These are phyloP conservation scores for Annulohypoxylon maeteangense DNA, from an alignment of 495 filamentous ascomycete genomes.

Conservation along the genomic window DNA sequence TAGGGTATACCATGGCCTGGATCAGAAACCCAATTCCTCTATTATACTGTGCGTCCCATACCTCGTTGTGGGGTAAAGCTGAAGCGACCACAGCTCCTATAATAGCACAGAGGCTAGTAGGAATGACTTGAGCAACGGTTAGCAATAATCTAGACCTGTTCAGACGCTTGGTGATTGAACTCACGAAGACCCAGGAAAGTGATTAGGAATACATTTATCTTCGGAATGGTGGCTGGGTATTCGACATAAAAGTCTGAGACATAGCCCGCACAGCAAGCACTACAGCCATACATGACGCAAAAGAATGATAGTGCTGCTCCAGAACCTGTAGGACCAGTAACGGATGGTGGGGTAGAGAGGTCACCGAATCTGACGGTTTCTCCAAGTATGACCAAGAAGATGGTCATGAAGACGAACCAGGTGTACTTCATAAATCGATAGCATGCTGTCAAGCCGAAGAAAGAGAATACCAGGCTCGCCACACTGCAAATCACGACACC, in stretches of 20 bases:
- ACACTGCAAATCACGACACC: conserved; percentile 61
- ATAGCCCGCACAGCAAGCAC: conserved; percentile 69
- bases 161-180: conserved; percentile 46
- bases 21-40: conserved; percentile 69
- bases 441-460: conserved; percentile 60
- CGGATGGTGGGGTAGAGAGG: conserved; percentile 50
- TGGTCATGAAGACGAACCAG: conserved; percentile 63
- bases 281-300: conserved; percentile 66
- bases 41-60: conserved; percentile 61
- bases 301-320: conserved; percentile 64
- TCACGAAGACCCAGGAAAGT: conserved; percentile 59
- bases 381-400: conserved; percentile 68
- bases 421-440: conserved; percentile 55
- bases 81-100: conserved; percentile 65
- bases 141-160: conserved; percentile 43
- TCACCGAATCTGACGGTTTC: conserved; percentile 62
- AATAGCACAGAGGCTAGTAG: conserved; percentile 67
- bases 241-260: conserved; percentile 72
- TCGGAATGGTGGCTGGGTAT: conserved; percentile 64
- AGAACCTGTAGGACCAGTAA: conserved; percentile 52
- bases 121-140: conserved; percentile 48
- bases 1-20: conserved; percentile 63
- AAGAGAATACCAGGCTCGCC: conserved; percentile 55
- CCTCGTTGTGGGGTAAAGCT: conserved; percentile 58
- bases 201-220: conserved; percentile 63